These are phyloP conservation scores for Mycena citricolor DNA, from an alignment of 1,284 basidiomycete species.

Conservation along the genomic window DNA sequence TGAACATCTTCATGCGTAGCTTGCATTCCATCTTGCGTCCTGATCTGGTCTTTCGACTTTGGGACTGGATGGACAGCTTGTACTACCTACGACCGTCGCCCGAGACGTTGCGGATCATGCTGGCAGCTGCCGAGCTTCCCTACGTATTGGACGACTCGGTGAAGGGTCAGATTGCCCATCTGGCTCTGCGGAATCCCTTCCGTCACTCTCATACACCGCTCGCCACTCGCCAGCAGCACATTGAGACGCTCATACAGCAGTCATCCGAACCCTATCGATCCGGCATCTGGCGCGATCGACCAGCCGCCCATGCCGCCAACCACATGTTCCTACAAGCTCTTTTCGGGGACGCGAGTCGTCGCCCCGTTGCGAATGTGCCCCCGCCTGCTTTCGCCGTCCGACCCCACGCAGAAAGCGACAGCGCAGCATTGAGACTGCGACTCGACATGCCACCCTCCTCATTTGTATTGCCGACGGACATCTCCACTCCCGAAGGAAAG, in stretches of 20 bases:
- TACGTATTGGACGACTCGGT: constrained; percentile 49
- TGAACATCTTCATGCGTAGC: constrained; percentile 57
- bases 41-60: constrained; percentile 60
- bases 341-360: constrained; percentile 6
- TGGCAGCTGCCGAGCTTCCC: constrained; percentile 57
- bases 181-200: constrained; percentile 31
- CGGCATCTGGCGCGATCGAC: constrained; percentile 17
- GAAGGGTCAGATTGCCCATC: constrained; percentile 38
- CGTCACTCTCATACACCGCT: constrained; percentile 11
- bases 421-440: constrained; percentile 4
- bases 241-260: constrained; percentile 5
- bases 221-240: constrained; percentile 4
- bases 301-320: constrained; percentile 11
- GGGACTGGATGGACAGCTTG: constrained; percentile 53
- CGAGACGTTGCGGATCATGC: constrained; percentile 55
- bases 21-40: constrained; percentile 52
- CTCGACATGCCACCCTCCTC: background rate
- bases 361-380: background rate
- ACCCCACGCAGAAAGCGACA: constrained; percentile 15
- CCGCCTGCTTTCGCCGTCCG: constrained; percentile 20
- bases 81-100: constrained; percentile 57
- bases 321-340: constrained; percentile 14
- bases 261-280: constrained; percentile 18
- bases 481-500: constrained; percentile 1
- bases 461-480: constrained; percentile 9